Evolutionary conservation across 2,329 filamentous ascomycete species (phyloP).

Genomic region (Hypoxylon sp.): DNA sequence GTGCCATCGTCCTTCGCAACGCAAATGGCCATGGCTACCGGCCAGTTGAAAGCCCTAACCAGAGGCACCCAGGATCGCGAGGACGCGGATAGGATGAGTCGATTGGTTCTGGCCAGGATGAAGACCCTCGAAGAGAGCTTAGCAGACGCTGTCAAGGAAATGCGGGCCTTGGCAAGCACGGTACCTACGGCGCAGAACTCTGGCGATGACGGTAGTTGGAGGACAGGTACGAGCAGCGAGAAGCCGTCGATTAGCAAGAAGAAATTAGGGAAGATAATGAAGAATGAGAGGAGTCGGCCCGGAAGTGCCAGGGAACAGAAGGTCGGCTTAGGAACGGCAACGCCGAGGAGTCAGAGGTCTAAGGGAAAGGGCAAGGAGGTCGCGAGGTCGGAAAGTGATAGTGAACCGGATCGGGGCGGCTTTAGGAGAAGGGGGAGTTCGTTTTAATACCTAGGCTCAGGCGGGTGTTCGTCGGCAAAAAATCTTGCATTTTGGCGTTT

Average conservation of each 20-base stretch:
- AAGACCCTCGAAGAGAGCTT: constrained; percentile 94
- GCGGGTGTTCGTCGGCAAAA: background rate
- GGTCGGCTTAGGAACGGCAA: constrained; percentile 43
- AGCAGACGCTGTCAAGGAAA: constrained; percentile 85
- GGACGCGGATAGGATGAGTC: constrained; percentile 78
- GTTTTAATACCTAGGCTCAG: constrained; percentile 51
- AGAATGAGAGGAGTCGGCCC: constrained; percentile 53
- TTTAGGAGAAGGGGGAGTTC: constrained; percentile 60
- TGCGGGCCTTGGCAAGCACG: constrained; percentile 72
- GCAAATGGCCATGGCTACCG: constrained; percentile 81
- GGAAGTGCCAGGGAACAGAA: constrained; percentile 61
- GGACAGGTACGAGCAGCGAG: constrained; percentile 32
- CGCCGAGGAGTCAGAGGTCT: constrained; percentile 50
- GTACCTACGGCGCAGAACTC: constrained; percentile 68
- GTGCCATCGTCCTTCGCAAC: constrained; percentile 85
- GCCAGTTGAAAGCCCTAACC: constrained; percentile 67
- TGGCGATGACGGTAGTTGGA: constrained; percentile 60
- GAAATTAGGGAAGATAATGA: constrained; percentile 18
- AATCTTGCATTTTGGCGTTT: constrained; percentile 41
- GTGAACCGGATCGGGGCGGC: constrained; percentile 50
- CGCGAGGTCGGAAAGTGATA: constrained; percentile 55
- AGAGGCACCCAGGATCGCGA: constrained; percentile 55
- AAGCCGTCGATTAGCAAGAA: constrained; percentile 24
- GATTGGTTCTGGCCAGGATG: constrained; percentile 90
- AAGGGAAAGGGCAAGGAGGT: constrained; percentile 67